These are phyloP conservation scores for Byssoonygena ceratinophila DNA, from an alignment of 2,329 filamentous ascomycete genomes.

Conservation along the genomic window DNA sequence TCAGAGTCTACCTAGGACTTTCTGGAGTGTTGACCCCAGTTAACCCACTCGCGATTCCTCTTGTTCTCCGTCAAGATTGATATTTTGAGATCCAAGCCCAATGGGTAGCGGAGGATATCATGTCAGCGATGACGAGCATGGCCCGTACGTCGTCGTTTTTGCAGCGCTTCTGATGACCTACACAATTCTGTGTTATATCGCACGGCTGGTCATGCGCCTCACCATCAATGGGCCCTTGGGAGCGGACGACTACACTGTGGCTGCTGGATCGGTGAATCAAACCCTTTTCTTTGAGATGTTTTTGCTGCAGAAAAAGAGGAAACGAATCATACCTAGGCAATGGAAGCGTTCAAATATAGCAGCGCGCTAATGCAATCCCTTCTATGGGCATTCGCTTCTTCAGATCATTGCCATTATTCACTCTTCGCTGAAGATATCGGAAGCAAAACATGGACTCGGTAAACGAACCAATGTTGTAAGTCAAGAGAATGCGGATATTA, in stretches of 20 bases:
- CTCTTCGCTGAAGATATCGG: constrained; percentile 15
- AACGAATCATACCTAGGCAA: too few species aligned
- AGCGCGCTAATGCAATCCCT: not conserved
- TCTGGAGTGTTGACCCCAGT: not conserved
- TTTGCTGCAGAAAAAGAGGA: not conserved
- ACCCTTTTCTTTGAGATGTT: not conserved
- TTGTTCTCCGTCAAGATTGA: not conserved
- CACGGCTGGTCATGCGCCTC: constrained; percentile 14
- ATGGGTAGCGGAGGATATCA: constrained; percentile 11
- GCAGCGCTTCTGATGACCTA: constrained; percentile 16
- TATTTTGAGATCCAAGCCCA: not conserved
- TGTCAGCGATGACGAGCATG: constrained; percentile 15
- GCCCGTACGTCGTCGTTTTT: constrained; percentile 15
- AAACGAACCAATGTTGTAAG: constrained; percentile 9
- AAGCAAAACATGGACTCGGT: constrained; percentile 15
- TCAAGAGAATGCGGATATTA: not conserved
- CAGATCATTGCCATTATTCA: constrained; percentile 16
- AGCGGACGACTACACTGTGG: constrained; percentile 15
- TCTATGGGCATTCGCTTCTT: not conserved
- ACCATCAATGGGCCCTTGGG: constrained; percentile 18
- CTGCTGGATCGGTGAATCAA: constrained; percentile 14
- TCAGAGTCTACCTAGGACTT: not conserved
- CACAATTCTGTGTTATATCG: constrained; percentile 16
- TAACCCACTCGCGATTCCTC: not conserved
- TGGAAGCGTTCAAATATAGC: too few species aligned